Evolutionary conservation across 768 basidiomycete species (phyloP).

Genomic region (Auricularia sp.): DNA sequence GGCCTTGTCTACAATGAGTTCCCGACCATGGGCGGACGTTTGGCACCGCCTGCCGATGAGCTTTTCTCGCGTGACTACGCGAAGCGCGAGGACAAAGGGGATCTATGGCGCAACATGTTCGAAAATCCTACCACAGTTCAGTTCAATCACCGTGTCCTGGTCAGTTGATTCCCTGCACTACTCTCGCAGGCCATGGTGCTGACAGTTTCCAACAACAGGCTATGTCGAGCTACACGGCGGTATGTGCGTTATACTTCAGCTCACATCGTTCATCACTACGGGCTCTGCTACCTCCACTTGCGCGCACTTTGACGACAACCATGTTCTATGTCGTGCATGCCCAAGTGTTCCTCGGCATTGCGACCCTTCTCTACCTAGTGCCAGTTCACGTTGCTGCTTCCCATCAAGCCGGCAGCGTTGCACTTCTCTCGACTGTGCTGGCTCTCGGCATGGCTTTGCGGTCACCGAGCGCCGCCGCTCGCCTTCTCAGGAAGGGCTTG

Average conservation of each 20-base stretch:
- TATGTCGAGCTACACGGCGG: slow-evolving; percentile 68
- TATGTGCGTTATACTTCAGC: slow-evolving; percentile 51
- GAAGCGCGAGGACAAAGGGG: slow-evolving; percentile 53
- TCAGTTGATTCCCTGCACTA: slow-evolving; percentile 28
- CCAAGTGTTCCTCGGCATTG: slow-evolving; percentile 67
- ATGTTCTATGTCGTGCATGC: slow-evolving; percentile 76
- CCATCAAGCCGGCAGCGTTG: slow-evolving; percentile 92
- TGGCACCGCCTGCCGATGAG: slow-evolving; percentile 75
- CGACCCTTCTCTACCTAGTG: slow-evolving; percentile 85
- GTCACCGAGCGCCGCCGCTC: slow-evolving; percentile 56
- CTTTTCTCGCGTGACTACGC: slow-evolving; percentile 72
- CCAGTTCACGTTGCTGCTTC: slow-evolving; percentile 86
- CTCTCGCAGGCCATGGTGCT: neutral
- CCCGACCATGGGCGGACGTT: slow-evolving; percentile 85
- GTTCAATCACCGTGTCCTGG: slow-evolving; percentile 90
- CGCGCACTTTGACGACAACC: slow-evolving; percentile 40
- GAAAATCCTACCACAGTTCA: slow-evolving; percentile 98
- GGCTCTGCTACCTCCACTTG: slow-evolving; percentile 48
- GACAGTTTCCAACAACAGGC: slow-evolving; percentile 40
- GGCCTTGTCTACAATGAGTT: slow-evolving; percentile 98
- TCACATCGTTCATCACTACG: slow-evolving; percentile 42
- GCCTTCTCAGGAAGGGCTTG: slow-evolving; percentile 15
- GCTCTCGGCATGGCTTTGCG: slow-evolving; percentile 66
- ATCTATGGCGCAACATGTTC: slow-evolving; percentile 86
- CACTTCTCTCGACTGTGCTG: slow-evolving; percentile 72